Conservation (phyloP, 1,284 basidiomycete genomes). For the Cutaneotrichosporon sp. region DNA sequence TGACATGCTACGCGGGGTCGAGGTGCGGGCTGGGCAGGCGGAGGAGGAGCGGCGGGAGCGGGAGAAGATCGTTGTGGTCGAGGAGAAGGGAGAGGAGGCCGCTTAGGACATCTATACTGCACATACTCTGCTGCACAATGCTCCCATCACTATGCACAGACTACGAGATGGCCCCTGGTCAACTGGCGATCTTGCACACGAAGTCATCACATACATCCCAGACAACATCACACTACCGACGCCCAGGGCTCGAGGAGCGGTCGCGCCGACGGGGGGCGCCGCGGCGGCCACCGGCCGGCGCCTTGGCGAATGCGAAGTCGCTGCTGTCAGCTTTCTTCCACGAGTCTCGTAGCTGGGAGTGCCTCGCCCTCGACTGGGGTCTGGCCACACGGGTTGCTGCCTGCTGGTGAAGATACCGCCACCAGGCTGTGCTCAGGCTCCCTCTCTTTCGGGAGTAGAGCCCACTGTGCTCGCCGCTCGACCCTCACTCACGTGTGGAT, state of each 20-base stretch:
- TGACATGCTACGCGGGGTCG: constrained; percentile 80
- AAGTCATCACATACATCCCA: not conserved
- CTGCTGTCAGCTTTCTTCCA: constrained; percentile 48
- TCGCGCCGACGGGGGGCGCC: constrained; percentile 37
- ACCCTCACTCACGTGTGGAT: constrained; percentile 63
- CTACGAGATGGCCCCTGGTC: too few relatives aligned
- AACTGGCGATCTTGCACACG: too few relatives aligned
- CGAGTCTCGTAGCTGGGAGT: not conserved
- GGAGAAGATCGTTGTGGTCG: constrained; percentile 32
- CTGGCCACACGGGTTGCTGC: not conserved
- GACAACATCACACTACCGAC: constrained; percentile 25
- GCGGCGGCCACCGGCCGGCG: constrained; percentile 61
- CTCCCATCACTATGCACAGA: too few relatives aligned
- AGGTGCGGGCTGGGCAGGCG: constrained; percentile 76
- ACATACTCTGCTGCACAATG: too few relatives aligned
- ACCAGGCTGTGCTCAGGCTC: not conserved
- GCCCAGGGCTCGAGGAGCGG: constrained; percentile 40
- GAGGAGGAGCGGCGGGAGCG: constrained; percentile 58
- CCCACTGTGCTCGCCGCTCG: not conserved
- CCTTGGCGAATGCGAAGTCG: constrained; percentile 93
- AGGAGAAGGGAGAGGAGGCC: not conserved
- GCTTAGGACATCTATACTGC: too few relatives aligned
- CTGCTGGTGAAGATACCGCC: not conserved
- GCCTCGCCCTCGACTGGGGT: too few relatives aligned
- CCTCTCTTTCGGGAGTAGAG: too few relatives aligned